Conservation (phyloP, 306 rosid species). For the Senna siamea region DNA sequence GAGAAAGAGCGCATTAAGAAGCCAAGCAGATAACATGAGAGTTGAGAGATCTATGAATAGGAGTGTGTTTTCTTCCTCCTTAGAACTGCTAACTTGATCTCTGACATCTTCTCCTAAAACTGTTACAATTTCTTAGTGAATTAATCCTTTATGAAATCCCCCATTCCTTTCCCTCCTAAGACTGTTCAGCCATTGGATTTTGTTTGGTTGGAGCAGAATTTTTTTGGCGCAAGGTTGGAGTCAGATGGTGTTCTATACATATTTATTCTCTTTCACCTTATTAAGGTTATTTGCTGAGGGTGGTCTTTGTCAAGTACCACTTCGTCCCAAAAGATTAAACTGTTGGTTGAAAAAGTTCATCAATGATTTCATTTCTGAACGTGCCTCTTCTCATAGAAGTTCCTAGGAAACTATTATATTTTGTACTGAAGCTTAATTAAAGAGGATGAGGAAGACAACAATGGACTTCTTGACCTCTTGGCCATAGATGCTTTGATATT, state of each 20-base stretch:
- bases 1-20: not conserved
- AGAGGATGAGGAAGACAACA: too few species aligned
- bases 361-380: not conserved
- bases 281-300: not conserved
- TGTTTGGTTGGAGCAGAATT: slow-evolving; percentile 11
- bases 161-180: not conserved
- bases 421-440: too few species aligned
- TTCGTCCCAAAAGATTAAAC: not conserved
- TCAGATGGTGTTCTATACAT: not conserved
- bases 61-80: not conserved
- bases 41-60: not conserved
- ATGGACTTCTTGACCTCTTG: too few species aligned
- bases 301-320: not conserved
- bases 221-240: too few species aligned
- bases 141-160: not conserved
- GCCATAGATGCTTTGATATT: too few species aligned
- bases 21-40: not conserved
- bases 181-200: not conserved
- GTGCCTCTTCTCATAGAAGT: too few species aligned
- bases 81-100: not conserved
- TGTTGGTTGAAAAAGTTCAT: not conserved
- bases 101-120: not conserved
- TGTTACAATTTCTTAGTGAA: not conserved
- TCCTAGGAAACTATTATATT: too few species aligned
- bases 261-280: not conserved